These are phyloP conservation scores for Salvia sclarea DNA, from an alignment of 305 asterid genomes.

Conservation along the genomic window DNA sequence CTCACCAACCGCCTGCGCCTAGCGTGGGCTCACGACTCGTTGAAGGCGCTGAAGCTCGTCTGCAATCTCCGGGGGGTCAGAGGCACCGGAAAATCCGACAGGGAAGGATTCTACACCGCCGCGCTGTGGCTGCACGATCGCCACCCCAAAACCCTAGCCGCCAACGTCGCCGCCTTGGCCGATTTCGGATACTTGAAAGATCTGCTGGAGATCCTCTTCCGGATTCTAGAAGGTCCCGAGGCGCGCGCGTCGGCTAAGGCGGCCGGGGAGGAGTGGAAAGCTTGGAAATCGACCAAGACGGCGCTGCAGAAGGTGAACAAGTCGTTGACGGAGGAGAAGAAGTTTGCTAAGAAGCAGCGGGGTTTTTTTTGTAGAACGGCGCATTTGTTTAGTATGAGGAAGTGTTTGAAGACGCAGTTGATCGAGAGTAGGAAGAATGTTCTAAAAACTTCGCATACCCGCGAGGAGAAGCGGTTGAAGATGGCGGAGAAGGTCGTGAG, in stretches of 20 bases:
- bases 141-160: conserved; percentile 56
- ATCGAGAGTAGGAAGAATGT: too few relatives aligned
- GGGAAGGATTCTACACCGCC: conserved; percentile 50
- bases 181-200: conserved; percentile 53
- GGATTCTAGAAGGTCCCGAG: conserved; percentile 44
- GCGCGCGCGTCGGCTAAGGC: conserved; percentile 33
- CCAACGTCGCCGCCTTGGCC: conserved; percentile 28
- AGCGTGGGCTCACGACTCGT: conserved; percentile 46
- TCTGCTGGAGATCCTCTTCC: conserved; percentile 48
- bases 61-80: conserved; percentile 55
- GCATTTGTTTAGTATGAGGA: too few relatives aligned
- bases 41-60: conserved; percentile 46
- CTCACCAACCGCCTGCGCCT: conserved; percentile 33
- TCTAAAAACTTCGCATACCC: not conserved
- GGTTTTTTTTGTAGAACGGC: too few relatives aligned
- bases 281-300: not conserved
- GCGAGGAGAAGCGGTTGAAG: conserved; percentile 33
- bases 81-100: conserved; percentile 61
- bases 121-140: conserved; percentile 49
- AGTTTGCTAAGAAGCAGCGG: too few relatives aligned
- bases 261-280: not conserved
- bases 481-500: conserved; percentile 41
- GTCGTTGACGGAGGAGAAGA: not conserved
- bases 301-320: not conserved
- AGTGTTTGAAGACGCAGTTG: too few relatives aligned